These are phyloP conservation scores for Cyclotella distinguenda DNA, from an alignment of 108 stramenopile species.

Conservation along the genomic window DNA sequence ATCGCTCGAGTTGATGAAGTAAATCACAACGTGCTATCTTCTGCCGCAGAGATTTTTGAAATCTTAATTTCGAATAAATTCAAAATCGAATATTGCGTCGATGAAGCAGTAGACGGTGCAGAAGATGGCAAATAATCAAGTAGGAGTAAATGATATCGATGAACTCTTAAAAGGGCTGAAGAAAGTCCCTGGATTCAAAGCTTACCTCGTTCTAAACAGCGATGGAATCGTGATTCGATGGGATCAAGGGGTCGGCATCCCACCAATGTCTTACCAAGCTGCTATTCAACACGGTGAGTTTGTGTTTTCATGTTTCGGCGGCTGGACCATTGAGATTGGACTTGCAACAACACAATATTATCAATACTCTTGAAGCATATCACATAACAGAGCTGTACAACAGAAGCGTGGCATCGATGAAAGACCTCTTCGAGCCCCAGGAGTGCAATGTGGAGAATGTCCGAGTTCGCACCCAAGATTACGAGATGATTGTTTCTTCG, in stretches of 20 bases:
- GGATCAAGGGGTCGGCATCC: slow-evolving; percentile 50
- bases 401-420: slow-evolving; percentile 58
- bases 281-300: slow-evolving; percentile 62
- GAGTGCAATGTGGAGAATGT: slow-evolving; percentile 73
- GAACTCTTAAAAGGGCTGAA: slow-evolving; percentile 79
- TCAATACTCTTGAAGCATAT: slow-evolving; percentile 35
- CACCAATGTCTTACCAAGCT: slow-evolving; percentile 54
- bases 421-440: slow-evolving; percentile 66
- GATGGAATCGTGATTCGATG: slow-evolving; percentile 86
- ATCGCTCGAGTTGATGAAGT: too few relatives aligned
- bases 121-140: slow-evolving; percentile 49
- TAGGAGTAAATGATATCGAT: slow-evolving; percentile 79
- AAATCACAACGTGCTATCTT: too few relatives aligned
- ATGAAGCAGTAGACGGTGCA: too few relatives aligned
- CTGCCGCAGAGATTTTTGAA: too few relatives aligned
- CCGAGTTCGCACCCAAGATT: slow-evolving; percentile 64
- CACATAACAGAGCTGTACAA: slow-evolving; percentile 67
- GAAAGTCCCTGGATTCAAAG: slow-evolving; percentile 65
- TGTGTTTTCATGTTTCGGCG: not conserved
- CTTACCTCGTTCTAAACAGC: slow-evolving; percentile 76
- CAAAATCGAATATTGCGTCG: too few relatives aligned
- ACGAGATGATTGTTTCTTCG: slow-evolving; percentile 80
- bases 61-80: too few relatives aligned
- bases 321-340: too few relatives aligned
- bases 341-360: too few relatives aligned